Percentiles rank a stretch among this genome's conserved stretches.
phyloP scores from a whole-genome alignment of 2,329 filamentous ascomycete species.

The Metarhizium humberi region DNA sequence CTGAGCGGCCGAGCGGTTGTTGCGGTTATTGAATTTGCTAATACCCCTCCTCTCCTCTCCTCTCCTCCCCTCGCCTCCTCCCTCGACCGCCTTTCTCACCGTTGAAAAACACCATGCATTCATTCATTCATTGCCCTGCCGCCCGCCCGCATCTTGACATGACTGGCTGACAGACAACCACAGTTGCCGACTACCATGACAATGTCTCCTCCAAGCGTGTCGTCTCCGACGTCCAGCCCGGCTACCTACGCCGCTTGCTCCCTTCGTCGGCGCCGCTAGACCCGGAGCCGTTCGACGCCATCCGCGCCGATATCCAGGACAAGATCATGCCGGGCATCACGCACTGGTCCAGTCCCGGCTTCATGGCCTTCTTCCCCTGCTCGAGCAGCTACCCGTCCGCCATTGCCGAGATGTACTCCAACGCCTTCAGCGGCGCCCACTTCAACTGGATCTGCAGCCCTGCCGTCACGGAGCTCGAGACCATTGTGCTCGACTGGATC shows the following conservation, averaged over 20 bases:
- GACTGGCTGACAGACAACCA: neutral
- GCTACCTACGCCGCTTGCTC: constrained; percentile 75
- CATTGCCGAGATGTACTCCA: constrained; percentile 85
- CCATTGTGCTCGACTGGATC: constrained; percentile 86
- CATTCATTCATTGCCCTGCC: too few relatives aligned
- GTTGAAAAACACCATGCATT: too few relatives aligned
- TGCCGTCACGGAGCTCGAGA: constrained; percentile 87
- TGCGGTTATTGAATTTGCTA: neutral
- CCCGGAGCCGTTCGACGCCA: constrained; percentile 66
- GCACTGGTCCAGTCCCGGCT: constrained; percentile 90
- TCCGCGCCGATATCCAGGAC: constrained; percentile 72
- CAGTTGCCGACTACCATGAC: constrained; percentile 79
- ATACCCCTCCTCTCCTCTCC: neutral
- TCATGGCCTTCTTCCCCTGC: constrained; percentile 92
- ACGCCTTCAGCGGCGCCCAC: constrained; percentile 78
- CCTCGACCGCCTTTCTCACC: neutral
- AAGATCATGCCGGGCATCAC: constrained; percentile 90
- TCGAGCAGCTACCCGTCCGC: constrained; percentile 75
- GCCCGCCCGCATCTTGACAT: neutral
- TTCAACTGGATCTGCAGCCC: constrained; percentile 98
- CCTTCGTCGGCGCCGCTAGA: constrained; percentile 55
- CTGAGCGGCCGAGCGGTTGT: too few relatives aligned
- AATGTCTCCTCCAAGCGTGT: constrained; percentile 62
- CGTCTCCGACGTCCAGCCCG: constrained; percentile 68
- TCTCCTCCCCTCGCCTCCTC: neutral